Evolutionary conservation across 495 filamentous ascomycete genomes (phyloP), one percentile per base, ranked within the genome.

Genomic region (Polyplosphaeria fusca): DNA sequence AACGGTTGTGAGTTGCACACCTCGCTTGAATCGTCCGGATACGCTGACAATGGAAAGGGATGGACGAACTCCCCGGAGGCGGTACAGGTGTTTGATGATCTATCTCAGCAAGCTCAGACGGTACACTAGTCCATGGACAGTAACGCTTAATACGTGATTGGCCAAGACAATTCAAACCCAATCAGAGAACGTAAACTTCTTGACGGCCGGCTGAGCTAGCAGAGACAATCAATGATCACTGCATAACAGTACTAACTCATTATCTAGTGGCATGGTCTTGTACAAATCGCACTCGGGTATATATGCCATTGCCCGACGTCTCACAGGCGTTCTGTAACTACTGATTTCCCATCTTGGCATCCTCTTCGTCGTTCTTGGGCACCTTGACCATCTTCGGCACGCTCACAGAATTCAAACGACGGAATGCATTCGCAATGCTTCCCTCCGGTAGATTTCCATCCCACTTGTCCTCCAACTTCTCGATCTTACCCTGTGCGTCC

Each of bases 381-480:
- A 85, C 79, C n/a, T 68, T 67, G 12, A 85, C 72, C 43, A 82
- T 66, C 22, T 72, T 73, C 2, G 79, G 81, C 5, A 84, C 79
- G 14, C 73, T 76, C 1, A 77, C 71, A 3, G 79, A 69, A 47
- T 82, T 83, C 26, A 82, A 64, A 52, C 78, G 76, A 27, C 80
- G 74, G 66, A 83, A 77, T 25, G 74, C 76, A 53, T 63, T 58
- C 39, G 41, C 19, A 47, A 63, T 53, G 1, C 19, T 23, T 1
- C 75, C 70, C 22, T 79, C 78, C 0, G 77, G 77, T 57, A 82
- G 49, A 37, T 77, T 70, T 5, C 74, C 78, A 64, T 78, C 70
- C 82, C 82, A 84, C 55, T 73, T 72, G 59, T 83, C 80, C 67
- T 82, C 77, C 5, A 83, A 72, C 53, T 72, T 76, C 12, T 65